These are phyloP conservation scores for Starmera quercuum DNA, from an alignment of 805 yeast species.

Conservation along the genomic window DNA sequence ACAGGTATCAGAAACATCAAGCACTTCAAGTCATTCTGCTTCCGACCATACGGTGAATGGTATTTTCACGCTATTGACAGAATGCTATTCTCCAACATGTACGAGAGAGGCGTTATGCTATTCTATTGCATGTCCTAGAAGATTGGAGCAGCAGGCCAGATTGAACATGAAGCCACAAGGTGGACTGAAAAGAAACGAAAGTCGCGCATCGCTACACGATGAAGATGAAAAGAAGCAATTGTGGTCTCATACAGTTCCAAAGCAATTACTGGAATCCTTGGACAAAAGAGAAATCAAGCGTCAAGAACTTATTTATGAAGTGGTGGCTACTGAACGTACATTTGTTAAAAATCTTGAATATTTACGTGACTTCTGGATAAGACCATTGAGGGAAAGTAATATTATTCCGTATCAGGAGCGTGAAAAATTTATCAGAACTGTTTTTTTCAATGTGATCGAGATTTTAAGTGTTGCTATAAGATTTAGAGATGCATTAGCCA, in stretches of 20 bases:
- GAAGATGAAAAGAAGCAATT: conserved; percentile 76
- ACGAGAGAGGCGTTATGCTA: conserved; percentile 83
- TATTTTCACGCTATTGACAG: conserved; percentile 85
- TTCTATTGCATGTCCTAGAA: conserved; percentile 92
- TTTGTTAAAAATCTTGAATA: conserved; percentile 93
- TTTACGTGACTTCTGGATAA: conserved; percentile 87
- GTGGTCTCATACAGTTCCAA: conserved; percentile 91
- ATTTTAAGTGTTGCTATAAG: conserved; percentile 76
- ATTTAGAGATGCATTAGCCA: conserved; percentile 82
- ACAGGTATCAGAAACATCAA: conserved; percentile 1
- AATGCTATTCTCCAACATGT: conserved; percentile 96
- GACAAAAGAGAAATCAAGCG: conserved; percentile 84
- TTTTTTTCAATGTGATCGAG: conserved; percentile 84
- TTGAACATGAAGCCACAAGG: conserved; percentile 83
- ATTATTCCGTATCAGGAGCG: conserved; percentile 85
- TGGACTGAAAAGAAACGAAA: conserved; percentile 70
- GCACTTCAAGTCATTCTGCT: conserved; percentile 11
- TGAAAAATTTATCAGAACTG: conserved; percentile 85
- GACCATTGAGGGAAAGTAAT: conserved; percentile 80
- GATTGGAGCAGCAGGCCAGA: conserved; percentile 93
- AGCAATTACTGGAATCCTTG: conserved; percentile 65
- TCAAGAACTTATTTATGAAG: conserved; percentile 92
- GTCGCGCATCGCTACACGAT: conserved; percentile 60
- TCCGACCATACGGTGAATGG: conserved; percentile 56
- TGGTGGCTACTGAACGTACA: conserved; percentile 88